Evolutionary conservation across 2,329 filamentous ascomycete species (phyloP).

Genomic region (Hypoxylon sp.): DNA sequence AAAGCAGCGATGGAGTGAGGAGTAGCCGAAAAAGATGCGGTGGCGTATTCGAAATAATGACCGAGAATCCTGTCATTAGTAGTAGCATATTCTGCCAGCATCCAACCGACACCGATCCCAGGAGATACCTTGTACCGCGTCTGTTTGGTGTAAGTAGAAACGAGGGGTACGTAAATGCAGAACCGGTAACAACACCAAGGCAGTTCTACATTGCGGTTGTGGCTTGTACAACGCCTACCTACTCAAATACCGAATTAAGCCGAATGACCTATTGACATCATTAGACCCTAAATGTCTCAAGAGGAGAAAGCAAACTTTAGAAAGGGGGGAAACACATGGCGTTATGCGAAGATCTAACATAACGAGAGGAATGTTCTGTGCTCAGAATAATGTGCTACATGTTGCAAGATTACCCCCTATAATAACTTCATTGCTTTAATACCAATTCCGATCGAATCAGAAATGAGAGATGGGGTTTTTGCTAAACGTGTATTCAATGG

Average conservation of each 20-base stretch:
- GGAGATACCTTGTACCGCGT: not conserved
- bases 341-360: not conserved
- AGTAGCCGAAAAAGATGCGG: not conserved
- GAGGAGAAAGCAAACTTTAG: conserved; percentile 3
- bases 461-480: no score
- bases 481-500: no score
- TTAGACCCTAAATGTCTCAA: conserved; percentile 10
- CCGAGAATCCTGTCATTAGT: not conserved
- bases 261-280: conserved; percentile 22
- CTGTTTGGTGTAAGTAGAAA: not conserved
- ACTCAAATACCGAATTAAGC: not conserved
- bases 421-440: not conserved
- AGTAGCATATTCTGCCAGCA: not conserved
- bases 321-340: conserved; percentile 1
- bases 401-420: not conserved
- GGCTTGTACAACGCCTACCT: not conserved
- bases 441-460: no score
- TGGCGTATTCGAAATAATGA: not conserved
- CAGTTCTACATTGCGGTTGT: not conserved
- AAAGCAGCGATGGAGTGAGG: not conserved
- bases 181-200: not conserved
- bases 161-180: not conserved
- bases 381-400: not conserved
- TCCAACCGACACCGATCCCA: not conserved
- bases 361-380: not conserved